These are phyloP conservation scores for Boechera divaricarpa DNA, from an alignment of 345 rosid species.

Conservation along the genomic window DNA sequence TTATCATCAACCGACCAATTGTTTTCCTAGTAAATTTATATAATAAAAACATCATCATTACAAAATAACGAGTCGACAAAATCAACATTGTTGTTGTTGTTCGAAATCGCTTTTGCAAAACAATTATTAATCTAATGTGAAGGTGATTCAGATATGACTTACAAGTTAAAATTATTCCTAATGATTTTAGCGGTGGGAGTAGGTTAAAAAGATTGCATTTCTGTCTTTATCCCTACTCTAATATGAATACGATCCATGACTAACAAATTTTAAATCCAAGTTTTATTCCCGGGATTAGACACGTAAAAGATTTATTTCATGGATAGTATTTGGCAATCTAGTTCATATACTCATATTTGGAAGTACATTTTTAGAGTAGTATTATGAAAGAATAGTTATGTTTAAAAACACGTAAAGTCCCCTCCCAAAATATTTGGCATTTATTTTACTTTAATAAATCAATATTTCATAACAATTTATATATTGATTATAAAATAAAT, in stretches of 20 bases:
- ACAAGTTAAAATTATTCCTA: conserved; percentile 27
- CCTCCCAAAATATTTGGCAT: no score
- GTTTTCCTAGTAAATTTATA: neutral
- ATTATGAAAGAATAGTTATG: no score
- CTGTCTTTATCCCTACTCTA: conserved; percentile 31
- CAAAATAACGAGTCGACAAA: conserved; percentile 32
- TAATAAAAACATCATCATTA: conserved; percentile 28
- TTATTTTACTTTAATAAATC: no score
- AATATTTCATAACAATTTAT: no score
- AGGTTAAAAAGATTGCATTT: conserved; percentile 27
- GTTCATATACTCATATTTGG: no score
- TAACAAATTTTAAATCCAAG: neutral
- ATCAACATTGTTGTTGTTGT: neutral
- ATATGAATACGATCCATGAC: conserved; percentile 3
- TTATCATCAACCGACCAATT: conserved; percentile 23
- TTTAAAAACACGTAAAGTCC: no score
- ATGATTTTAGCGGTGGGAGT: conserved; percentile 36
- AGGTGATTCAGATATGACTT: conserved; percentile 27
- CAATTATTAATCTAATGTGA: conserved; percentile 26
- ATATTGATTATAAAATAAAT: no score
- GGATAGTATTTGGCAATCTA: no score
- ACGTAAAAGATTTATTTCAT: neutral
- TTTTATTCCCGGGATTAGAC: neutral
- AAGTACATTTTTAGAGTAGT: no score
- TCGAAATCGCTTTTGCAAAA: conserved; percentile 10